Evolutionary conservation across 2,329 filamentous ascomycete species (phyloP).

Genomic region (Neonectria neomacrospora): DNA sequence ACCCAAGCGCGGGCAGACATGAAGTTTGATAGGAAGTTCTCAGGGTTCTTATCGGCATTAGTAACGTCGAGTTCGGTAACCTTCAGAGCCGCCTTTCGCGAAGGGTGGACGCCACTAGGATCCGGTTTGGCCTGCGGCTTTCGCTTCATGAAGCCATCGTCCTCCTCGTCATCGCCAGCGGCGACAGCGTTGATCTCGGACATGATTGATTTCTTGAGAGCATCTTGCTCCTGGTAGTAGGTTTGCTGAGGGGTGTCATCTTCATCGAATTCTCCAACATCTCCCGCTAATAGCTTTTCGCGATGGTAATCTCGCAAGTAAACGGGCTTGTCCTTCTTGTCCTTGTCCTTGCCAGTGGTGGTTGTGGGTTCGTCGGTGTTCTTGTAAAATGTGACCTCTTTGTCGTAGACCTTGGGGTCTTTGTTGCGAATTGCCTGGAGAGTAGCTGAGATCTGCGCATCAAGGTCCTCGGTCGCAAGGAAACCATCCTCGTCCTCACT

Average conservation of each 20-base stretch:
- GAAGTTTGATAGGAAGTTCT: slow-evolving; percentile 94
- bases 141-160: slow-evolving; percentile 77
- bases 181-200: slow-evolving; percentile 79
- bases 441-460: slow-evolving; percentile 87
- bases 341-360: slow-evolving; percentile 45
- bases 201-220: slow-evolving; percentile 80
- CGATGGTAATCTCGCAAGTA: slow-evolving; percentile 91
- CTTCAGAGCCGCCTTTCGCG: slow-evolving; percentile 59
- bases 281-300: slow-evolving; percentile 83
- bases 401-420: slow-evolving; percentile 91
- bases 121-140: slow-evolving; percentile 65
- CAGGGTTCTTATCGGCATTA: slow-evolving; percentile 87
- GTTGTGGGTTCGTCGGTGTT: slow-evolving; percentile 64
- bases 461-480: slow-evolving; percentile 84
- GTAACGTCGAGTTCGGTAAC: slow-evolving; percentile 72
- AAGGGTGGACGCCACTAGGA: slow-evolving; percentile 66
- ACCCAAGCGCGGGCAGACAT: slow-evolving; percentile 93
- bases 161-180: slow-evolving; percentile 65
- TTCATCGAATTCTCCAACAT: slow-evolving; percentile 66
- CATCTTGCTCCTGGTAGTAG: slow-evolving; percentile 89
- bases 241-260: slow-evolving; percentile 68
- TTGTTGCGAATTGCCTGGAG: slow-evolving; percentile 89
- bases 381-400: slow-evolving; percentile 80
- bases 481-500: slow-evolving; percentile 92
- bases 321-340: slow-evolving; percentile 84